These are phyloP conservation scores for Fusarium sp. DNA, from an alignment of 2,329 filamentous ascomycete species.

Conservation along the genomic window DNA sequence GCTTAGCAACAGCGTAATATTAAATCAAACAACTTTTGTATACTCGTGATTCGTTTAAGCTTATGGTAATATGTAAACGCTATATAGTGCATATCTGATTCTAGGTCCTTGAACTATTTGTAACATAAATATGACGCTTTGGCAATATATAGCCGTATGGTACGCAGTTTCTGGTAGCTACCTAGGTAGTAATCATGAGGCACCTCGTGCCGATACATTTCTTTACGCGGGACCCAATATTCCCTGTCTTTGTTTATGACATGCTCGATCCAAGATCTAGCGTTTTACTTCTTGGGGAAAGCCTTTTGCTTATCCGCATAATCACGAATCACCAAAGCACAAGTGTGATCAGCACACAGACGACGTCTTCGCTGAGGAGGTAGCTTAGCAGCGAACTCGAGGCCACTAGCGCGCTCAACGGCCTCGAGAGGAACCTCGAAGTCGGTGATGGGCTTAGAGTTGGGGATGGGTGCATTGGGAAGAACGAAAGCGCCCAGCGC, in stretches of 20 bases:
- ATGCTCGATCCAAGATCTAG: not conserved
- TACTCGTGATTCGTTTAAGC: conserved; percentile 15
- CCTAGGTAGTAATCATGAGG: not conserved
- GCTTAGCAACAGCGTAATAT: conserved; percentile 10
- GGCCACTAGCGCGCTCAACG: conserved; percentile 88
- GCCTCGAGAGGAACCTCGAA: conserved; percentile 96
- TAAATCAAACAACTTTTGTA: conserved; percentile 20
- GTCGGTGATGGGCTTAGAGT: conserved; percentile 86
- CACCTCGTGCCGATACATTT: not conserved
- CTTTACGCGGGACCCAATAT: not conserved
- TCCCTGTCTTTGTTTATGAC: conserved; percentile 16
- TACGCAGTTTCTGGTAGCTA: not conserved
- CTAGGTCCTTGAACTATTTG: conserved; percentile 1
- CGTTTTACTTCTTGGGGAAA: conserved; percentile 58
- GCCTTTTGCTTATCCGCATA: conserved; percentile 74
- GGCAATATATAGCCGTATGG: conserved; percentile 1
- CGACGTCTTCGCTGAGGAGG: conserved; percentile 79
- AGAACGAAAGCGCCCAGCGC: conserved; percentile 94
- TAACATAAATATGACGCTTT: not conserved
- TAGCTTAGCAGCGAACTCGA: conserved; percentile 90
- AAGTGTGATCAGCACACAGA: conserved; percentile 88
- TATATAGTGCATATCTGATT: not conserved
- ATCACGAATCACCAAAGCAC: conserved; percentile 85
- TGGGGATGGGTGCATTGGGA: conserved; percentile 90
- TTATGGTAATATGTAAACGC: not conserved